phyloP scores from a whole-genome alignment of 345 rosid species.

The Acer campestre region DNA sequence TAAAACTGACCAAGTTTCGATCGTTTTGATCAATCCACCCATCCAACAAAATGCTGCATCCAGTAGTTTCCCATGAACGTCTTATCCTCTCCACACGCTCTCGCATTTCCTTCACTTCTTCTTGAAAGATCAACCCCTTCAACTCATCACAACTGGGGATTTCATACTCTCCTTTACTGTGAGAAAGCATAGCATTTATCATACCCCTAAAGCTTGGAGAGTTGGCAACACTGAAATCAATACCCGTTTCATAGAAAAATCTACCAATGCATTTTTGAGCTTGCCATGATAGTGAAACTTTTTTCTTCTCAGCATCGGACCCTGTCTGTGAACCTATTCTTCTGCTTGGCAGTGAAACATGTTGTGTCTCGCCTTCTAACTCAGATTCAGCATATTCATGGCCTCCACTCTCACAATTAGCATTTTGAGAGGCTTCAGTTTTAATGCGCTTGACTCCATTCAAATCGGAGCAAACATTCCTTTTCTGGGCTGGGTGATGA shows the following conservation, averaged over 20 bases:
- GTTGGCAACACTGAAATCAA: slow-evolving; percentile 43
- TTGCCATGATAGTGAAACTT: slow-evolving; percentile 20
- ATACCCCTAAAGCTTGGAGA: slow-evolving; percentile 42
- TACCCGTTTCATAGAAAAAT: slow-evolving; percentile 48
- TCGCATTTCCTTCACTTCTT: slow-evolving; percentile 40
- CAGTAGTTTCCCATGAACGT: slow-evolving; percentile 54
- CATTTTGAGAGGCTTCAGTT: neutral
- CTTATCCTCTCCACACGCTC: slow-evolving; percentile 39
- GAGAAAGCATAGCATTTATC: slow-evolving; percentile 25
- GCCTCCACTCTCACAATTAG: neutral
- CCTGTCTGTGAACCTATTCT: neutral
- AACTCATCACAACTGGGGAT: slow-evolving; percentile 36
- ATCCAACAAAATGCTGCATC: slow-evolving; percentile 72
- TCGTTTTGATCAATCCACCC: slow-evolving; percentile 60
- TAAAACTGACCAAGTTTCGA: slow-evolving; percentile 47
- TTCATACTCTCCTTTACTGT: slow-evolving; percentile 7
- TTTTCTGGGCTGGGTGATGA: slow-evolving; percentile 23
- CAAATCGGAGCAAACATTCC: slow-evolving; percentile 7
- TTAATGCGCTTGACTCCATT: neutral
- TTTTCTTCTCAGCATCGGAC: neutral
- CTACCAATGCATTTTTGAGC: slow-evolving; percentile 31
- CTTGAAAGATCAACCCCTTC: slow-evolving; percentile 45
- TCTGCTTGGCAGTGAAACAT: neutral
- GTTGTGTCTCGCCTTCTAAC: too few relatives aligned
- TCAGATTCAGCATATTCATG: neutral